Conservation (phyloP, 1,284 basidiomycete species). For the Hypsizygus ulmarius region DNA sequence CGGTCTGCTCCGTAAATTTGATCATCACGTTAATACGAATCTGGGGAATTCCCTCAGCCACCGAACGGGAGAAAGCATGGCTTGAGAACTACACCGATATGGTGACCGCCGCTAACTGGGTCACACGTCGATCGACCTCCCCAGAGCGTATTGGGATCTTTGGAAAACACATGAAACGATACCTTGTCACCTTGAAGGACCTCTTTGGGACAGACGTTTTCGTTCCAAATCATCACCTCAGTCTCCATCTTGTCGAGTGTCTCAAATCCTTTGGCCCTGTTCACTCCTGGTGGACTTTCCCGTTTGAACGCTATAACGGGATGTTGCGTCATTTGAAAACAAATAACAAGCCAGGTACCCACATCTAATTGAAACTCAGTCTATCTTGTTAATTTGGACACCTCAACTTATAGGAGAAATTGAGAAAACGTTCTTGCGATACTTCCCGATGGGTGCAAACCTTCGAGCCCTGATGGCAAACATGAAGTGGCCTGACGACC, state of each 20-base stretch:
- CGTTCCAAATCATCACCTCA: constrained; percentile 31
- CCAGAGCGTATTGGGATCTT: constrained; percentile 21
- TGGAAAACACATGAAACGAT: constrained; percentile 21
- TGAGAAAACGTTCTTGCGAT: background rate
- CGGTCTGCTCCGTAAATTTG: constrained; percentile 27
- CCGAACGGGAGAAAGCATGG: constrained; percentile 11
- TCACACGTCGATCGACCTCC: constrained; percentile 22
- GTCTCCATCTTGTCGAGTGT: constrained; percentile 32
- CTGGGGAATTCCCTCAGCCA: constrained; percentile 20
- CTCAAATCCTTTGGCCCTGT: constrained; percentile 33
- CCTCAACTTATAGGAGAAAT: background rate
- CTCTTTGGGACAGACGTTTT: constrained; percentile 28
- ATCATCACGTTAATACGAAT: constrained; percentile 30
- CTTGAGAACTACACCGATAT: constrained; percentile 33
- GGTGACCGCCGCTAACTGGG: constrained; percentile 27
- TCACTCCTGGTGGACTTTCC: constrained; percentile 30
- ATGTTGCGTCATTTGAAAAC: constrained; percentile 31
- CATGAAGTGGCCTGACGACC: background rate
- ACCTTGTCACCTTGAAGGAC: constrained; percentile 18
- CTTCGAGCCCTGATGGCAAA: background rate
- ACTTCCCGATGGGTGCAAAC: too few species aligned
- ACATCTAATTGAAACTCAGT: too few species aligned
- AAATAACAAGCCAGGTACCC: constrained; percentile 30
- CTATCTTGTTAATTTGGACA: too few species aligned
- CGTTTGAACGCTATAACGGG: constrained; percentile 34